Evolutionary conservation across 2,329 filamentous ascomycete species (phyloP).

Genomic region (Fusarium bactridioides): DNA sequence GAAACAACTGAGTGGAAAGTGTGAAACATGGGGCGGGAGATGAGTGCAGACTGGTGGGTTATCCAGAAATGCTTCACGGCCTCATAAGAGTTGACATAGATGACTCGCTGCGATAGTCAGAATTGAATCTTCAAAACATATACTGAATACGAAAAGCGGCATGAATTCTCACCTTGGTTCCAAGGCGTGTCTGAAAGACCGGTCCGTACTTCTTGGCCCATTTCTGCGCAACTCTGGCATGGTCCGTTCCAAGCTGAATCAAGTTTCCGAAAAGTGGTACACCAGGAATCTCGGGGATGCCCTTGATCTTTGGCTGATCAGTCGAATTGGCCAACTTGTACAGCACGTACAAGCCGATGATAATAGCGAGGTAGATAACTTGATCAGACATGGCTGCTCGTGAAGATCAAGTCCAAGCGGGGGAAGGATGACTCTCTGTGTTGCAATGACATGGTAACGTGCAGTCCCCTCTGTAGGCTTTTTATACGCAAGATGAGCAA

Average conservation of each 20-base stretch:
- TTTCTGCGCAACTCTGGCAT: slow-evolving; percentile 61
- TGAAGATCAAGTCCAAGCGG: background rate
- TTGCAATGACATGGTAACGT: background rate
- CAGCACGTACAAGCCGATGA: slow-evolving; percentile 10
- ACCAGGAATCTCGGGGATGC: slow-evolving; percentile 67
- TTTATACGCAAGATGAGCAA: slow-evolving; percentile 4
- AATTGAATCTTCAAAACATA: rapidly evolving
- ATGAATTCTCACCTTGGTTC: slow-evolving; percentile 64
- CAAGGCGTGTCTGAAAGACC: slow-evolving; percentile 73
- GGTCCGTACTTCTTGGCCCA: slow-evolving; percentile 69
- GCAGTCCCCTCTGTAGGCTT: background rate
- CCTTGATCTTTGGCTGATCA: slow-evolving; percentile 67
- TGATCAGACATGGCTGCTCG: slow-evolving; percentile 21
- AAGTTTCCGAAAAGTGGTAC: slow-evolving; percentile 70
- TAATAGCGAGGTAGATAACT: slow-evolving; percentile 4
- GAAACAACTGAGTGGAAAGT: slow-evolving; percentile 85
- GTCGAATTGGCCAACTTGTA: slow-evolving; percentile 54
- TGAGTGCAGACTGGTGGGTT: slow-evolving; percentile 78
- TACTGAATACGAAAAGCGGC: rapidly evolving
- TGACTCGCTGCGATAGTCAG: slow-evolving; percentile 60
- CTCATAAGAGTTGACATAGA: slow-evolving; percentile 82
- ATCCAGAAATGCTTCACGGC: slow-evolving; percentile 79
- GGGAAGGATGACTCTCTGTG: background rate
- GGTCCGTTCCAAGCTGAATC: slow-evolving; percentile 64
- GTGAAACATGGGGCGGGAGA: slow-evolving; percentile 79